Conservation (phyloP, 495 filamentous ascomycete species). For the Opeltia flavorubescens region DNA sequence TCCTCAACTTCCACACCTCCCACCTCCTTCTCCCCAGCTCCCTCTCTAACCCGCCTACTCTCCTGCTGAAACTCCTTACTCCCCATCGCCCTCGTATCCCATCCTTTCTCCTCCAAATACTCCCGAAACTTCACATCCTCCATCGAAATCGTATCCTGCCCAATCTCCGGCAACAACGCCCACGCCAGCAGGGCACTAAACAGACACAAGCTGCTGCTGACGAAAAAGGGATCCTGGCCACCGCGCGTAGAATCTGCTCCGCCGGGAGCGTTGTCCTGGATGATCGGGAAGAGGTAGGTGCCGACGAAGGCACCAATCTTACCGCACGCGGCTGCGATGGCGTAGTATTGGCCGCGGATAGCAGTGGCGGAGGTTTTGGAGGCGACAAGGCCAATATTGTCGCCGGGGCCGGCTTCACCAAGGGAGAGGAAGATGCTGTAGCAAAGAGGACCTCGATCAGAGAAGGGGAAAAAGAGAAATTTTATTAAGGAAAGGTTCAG, state of each 20-base stretch:
- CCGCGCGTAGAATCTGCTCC: slow-evolving; percentile 31
- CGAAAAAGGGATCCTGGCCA: slow-evolving; percentile 74
- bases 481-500: background rate
- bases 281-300: slow-evolving; percentile 63
- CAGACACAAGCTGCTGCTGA: slow-evolving; percentile 50
- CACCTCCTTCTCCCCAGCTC: background rate
- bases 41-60: background rate
- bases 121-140: slow-evolving; percentile 60
- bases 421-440: slow-evolving; percentile 68
- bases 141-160: slow-evolving; percentile 55
- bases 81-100: slow-evolving; percentile 56
- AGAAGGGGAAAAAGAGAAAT: background rate
- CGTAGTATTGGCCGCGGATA: slow-evolving; percentile 84
- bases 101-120: slow-evolving; percentile 53
- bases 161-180: slow-evolving; percentile 48
- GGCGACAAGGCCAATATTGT: slow-evolving; percentile 81
- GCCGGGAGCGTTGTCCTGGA: slow-evolving; percentile 50
- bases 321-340: slow-evolving; percentile 68
- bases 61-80: slow-evolving; percentile 14
- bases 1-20: background rate
- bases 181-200: slow-evolving; percentile 44
- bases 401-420: slow-evolving; percentile 75
- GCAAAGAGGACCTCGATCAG: background rate
- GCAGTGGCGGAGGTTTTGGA: slow-evolving; percentile 79
- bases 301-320: slow-evolving; percentile 91